Evolutionary conservation across 176 grass and related monocot genomes (phyloP), one percentile per base, ranked within the genome.

Genomic region (Oryza meyeriana): DNA sequence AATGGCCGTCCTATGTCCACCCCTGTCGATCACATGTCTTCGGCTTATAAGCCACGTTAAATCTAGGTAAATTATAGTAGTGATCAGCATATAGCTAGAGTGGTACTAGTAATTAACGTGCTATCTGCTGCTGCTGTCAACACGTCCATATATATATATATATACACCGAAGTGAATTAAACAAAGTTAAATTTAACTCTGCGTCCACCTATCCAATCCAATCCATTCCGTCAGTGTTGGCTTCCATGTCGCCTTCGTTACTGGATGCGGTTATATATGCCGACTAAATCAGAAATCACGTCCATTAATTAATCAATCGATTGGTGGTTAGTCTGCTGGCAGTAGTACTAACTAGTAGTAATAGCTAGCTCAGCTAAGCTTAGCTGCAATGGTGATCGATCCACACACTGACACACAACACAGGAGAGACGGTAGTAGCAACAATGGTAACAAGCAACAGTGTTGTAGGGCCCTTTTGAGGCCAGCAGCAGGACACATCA

Each of bases 401-500:
- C 65, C 18, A 2, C 65, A 40, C 32, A 33, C 4, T 33, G 38
- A 40, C 38, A 40, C 3, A 35, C 20, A 24, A 18, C n/a, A n/a
- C n/a, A n/a, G n/a, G n/a, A n/a, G n/a, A n/a, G n/a, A n/a, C 3
- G 4, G 22, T 3, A 12, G 6, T 5, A 40, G n/a, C 17, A 66
- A 17, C 17, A 34, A 27, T 35, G 5, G 10, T 32, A 50, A 50
- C 16, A 52, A 52, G 48, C 1, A 47, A 66, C 45, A 18, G 22
- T 5, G 45, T 25, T 7, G 71, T 77, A 70, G 85, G 42, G 39
- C 30, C 64, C 72, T 16, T 16, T 31, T 29, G 81, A 63, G 81
- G 87, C 76, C 69, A 66, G 30, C 62, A 12, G n/a, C 17, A 28
- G 76, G 61, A 30, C 76, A 79, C 87, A 79, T 88, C 62, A 20